Percentiles rank a stretch among this genome's conserved stretches.
Evolutionary conservation across 2,329 filamentous ascomycete species (phyloP).

Genomic region (Paracoccidioides brasiliensis): DNA sequence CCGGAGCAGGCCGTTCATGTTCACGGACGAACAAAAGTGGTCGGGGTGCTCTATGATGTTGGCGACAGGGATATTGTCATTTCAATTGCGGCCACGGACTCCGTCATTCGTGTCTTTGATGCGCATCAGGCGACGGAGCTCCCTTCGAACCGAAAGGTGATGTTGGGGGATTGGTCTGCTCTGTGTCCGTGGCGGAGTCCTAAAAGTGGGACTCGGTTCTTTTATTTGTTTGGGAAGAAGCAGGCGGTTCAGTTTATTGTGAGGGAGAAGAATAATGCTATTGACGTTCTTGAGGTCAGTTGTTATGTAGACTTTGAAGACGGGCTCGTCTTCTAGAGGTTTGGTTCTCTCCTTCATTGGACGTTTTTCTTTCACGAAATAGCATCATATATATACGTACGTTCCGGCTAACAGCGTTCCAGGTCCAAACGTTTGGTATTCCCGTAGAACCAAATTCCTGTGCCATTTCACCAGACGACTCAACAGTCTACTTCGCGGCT

Average conservation of each 20-base stretch:
- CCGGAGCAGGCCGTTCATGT: constrained; percentile 20
- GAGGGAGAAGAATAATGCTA: constrained; percentile 14
- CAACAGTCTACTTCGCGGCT: constrained; percentile 30
- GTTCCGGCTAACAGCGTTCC: not conserved
- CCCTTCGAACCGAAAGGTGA: constrained; percentile 20
- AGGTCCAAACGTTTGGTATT: constrained; percentile 30
- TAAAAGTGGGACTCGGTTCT: constrained; percentile 29
- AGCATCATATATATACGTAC: not conserved
- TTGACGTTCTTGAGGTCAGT: constrained; percentile 29
- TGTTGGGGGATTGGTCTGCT: constrained; percentile 37
- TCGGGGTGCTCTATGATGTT: constrained; percentile 29
- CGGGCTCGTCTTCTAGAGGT: no score
- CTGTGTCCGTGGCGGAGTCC: constrained; percentile 34
- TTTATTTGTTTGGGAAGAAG: constrained; percentile 36
- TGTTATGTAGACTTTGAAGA: not conserved
- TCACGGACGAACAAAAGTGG: constrained; percentile 36
- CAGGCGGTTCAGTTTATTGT: constrained; percentile 29
- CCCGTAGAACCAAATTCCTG: constrained; percentile 34
- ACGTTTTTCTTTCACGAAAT: not conserved
- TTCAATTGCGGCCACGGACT: constrained; percentile 34
- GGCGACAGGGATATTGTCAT: constrained; percentile 27
- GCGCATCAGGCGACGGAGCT: constrained; percentile 21
- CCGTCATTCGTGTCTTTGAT: constrained; percentile 30
- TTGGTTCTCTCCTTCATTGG: not conserved
- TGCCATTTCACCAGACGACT: constrained; percentile 25